A percentile compares a stretch with the other conserved stretches of the same genome.
These are phyloP conservation scores for Psilocybe tampanensis DNA, from an alignment of 768 basidiomycete species.

Conservation along the genomic window DNA sequence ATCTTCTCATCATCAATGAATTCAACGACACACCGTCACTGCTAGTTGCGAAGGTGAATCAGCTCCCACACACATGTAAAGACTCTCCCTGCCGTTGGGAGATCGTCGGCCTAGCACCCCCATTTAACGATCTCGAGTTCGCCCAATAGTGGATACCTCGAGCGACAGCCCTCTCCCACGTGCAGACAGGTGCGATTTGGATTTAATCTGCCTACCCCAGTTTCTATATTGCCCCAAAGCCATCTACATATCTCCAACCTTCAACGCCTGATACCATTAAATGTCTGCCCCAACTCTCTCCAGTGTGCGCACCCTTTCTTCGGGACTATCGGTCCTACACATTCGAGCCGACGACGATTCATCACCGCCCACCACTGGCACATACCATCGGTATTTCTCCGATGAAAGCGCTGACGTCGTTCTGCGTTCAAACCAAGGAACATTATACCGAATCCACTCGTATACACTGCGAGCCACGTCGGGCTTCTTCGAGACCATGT, in stretches of 20 bases:
- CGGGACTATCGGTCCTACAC: constrained; percentile 6
- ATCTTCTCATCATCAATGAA: constrained; percentile 28
- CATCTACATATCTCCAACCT: constrained; percentile 1
- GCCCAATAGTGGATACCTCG: constrained; percentile 17
- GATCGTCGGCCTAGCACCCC: constrained; percentile 20
- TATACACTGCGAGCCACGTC: constrained; percentile 60
- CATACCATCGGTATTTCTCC: constrained; percentile 35
- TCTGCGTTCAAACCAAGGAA: constrained; percentile 46
- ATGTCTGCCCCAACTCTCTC: constrained; percentile 22
- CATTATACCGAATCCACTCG: constrained; percentile 57
- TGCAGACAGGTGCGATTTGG: constrained; percentile 11
- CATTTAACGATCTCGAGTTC: constrained; percentile 16
- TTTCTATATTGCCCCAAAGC: constrained; percentile 1
- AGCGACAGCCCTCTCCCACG: constrained; percentile 22
- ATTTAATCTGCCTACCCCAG: constrained; percentile 13
- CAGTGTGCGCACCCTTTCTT: constrained; percentile 10
- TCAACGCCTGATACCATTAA: not conserved
- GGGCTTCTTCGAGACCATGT: constrained; percentile 63
- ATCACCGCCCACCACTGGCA: not conserved
- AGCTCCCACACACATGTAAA: constrained; percentile 18
- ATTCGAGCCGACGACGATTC: constrained; percentile 13
- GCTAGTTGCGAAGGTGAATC: constrained; percentile 17
- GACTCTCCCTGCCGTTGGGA: constrained; percentile 12
- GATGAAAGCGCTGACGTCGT: constrained; percentile 36
- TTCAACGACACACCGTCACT: constrained; percentile 10